A percentile compares a stretch with the other conserved stretches of the same genome.
Conservation (phyloP, 176 grass and related monocot genomes). For the Phoenix dactylifera region DNA sequence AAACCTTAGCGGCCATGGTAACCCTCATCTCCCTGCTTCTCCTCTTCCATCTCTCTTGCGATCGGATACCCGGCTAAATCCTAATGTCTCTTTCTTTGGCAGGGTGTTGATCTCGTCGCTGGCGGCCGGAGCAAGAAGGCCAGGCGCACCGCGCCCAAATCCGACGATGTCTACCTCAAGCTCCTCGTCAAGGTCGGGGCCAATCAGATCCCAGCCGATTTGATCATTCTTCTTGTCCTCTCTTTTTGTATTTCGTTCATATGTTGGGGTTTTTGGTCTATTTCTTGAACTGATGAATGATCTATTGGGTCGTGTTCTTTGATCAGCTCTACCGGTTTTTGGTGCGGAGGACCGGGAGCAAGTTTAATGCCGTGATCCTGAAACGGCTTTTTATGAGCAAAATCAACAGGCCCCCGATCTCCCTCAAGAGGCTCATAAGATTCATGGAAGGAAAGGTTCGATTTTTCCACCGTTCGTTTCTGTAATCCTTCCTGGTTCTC, state of each 20-base stretch:
- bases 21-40: too few species aligned
- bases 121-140: constrained; percentile 14
- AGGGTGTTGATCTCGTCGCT: constrained; percentile 14
- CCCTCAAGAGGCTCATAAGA: constrained; percentile 1
- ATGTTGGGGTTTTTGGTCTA: neutral
- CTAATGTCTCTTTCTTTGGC: neutral
- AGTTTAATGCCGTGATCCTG: constrained; percentile 4
- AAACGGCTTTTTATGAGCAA: constrained; percentile 15
- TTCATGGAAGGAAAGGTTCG: constrained; percentile 9
- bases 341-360: constrained; percentile 4
- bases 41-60: too few species aligned
- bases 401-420: neutral
- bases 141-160: neutral
- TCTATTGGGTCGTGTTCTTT: neutral
- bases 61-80: too few species aligned
- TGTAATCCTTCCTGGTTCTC: too few species aligned
- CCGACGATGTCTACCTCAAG: constrained; percentile 10
- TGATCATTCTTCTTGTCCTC: neutral
- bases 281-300: too few species aligned
- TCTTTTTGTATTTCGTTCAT: neutral
- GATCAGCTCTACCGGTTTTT: constrained; percentile 6
- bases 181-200: neutral
- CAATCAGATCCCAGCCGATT: too few species aligned
- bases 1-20: too few species aligned
- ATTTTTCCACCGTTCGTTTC: neutral